Base-by-base conservation (phyloP, 192 early-diverging fungal species). In the Mortierella alpina region DNA sequence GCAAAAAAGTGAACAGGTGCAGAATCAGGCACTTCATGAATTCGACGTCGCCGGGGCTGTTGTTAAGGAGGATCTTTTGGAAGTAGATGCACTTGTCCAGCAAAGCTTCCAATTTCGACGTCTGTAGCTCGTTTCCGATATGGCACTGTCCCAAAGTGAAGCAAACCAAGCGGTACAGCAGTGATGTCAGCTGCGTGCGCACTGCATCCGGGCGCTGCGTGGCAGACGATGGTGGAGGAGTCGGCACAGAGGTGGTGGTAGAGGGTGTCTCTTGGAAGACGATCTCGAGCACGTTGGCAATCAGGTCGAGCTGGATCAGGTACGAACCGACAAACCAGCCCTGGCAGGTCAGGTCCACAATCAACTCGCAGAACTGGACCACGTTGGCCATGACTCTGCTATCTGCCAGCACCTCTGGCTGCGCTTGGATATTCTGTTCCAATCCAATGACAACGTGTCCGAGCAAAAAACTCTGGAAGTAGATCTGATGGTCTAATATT, bases 1-100 rank as follows among this genome's bases (percentile, higher is more conserved):
- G 59, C 47, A 92, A 67, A 59, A 86, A 84, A 40, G 78, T 74
- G 60, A 89, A 93, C 39, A 93, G 60, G 75, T 93, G 88, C 63
- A 90, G 84, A 46, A 89, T 84, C 41, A 93, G 68, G 56, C 87
- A 86, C 63, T 84, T 85, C 63, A 91, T 79, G 57, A 91, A 93
- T 47, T 93, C 91, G n/a, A 79, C 76, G 72, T 93, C 92, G 0
- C 63, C 85, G 40, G 91, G 88, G 23, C 72, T 73, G 12, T 57
- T 46, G 69, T 82, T 85, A 0, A 93, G 55, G 17, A 93, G 75
- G 49, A 93, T 82, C 76, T 88, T 90, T 78, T 92, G 90, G 77
- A 91, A 81, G 46, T 90, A 84, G 18, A 92, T 87, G 22, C 87
- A 84, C 60, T 90, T 87, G 54, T 86, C 75, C 13, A 92, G 64